These are phyloP conservation scores for Saccharomyces pastorianus DNA, from an alignment of 1,139 yeast genomes.

Conservation along the genomic window DNA sequence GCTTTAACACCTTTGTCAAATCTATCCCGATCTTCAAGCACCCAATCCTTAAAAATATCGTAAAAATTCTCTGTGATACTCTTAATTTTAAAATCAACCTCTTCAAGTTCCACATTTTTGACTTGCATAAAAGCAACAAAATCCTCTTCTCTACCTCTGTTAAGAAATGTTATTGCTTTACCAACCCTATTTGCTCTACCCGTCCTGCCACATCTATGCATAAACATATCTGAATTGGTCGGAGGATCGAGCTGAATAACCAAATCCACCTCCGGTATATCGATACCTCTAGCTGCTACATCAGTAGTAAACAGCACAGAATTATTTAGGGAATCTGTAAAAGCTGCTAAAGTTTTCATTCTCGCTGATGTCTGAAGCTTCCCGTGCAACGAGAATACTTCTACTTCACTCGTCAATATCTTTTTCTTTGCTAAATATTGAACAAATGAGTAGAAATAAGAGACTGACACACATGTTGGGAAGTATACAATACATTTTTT, in stretches of 20 bases:
- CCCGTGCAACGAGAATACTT: slow-evolving; percentile 72
- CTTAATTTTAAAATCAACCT: slow-evolving; percentile 30
- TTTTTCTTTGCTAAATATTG: slow-evolving; percentile 28
- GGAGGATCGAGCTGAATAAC: slow-evolving; percentile 89
- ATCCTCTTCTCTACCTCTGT: slow-evolving; percentile 69
- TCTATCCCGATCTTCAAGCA: slow-evolving; percentile 62
- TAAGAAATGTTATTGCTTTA: slow-evolving; percentile 64
- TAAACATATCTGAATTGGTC: slow-evolving; percentile 76
- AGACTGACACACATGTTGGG: slow-evolving; percentile 80
- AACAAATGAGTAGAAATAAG: slow-evolving; percentile 59
- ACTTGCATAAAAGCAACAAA: slow-evolving; percentile 76
- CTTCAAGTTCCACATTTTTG: slow-evolving; percentile 50
- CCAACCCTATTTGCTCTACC: slow-evolving; percentile 86
- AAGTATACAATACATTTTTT: slow-evolving; percentile 79
- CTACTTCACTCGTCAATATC: slow-evolving; percentile 29
- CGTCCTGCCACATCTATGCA: slow-evolving; percentile 88
- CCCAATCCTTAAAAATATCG: slow-evolving; percentile 41
- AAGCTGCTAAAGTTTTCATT: slow-evolving; percentile 56
- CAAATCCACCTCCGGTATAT: slow-evolving; percentile 86
- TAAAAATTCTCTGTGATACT: slow-evolving; percentile 31
- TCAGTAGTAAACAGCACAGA: slow-evolving; percentile 72
- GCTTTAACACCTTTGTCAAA: slow-evolving; percentile 76
- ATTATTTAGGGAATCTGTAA: slow-evolving; percentile 42
- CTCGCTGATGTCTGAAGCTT: slow-evolving; percentile 71
- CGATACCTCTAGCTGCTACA: slow-evolving; percentile 91